Base-by-base conservation (phyloP, 2,329 filamentous ascomycete species). In the Exophiala mesophila region DNA sequence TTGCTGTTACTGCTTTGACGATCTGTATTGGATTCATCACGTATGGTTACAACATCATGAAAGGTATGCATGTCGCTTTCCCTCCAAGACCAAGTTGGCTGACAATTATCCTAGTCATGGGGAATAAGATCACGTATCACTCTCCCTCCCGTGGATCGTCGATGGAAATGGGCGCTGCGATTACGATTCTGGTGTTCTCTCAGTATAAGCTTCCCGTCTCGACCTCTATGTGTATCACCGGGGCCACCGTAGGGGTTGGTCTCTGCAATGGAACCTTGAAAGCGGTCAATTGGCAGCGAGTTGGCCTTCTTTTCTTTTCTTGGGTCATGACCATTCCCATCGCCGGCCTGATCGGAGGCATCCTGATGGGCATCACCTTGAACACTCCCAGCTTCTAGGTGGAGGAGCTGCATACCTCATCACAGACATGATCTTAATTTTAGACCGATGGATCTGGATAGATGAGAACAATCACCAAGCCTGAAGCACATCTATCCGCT, bases 11-110 rank as follows among this genome's bases (percentile, higher is more conserved):
- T 9, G 72, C 78, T 18, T 61, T 70, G 1, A 77, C 71, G 28
- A 80, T 87, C 58, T 85, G 74, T 34, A 50, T 80, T 30, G 84
- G 83, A 54, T 72, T 88, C 44, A 71, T 81, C 58, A 87, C 83
- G 10, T 88, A 87, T 56, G 84, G 83, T 7, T 88, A 87, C 70
- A 87, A 88, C 70, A 88, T 88, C 67, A 88, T 88, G 83, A 86
- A 85, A 69, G 79, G 76, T 79, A 65, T 63, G 73, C 52, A 12
- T n/a, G n/a, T n/a, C n/a, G n/a, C n/a, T n/a, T n/a, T n/a, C n/a
- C n/a, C n/a, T n/a, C n/a, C n/a, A n/a, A n/a, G n/a, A n/a, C n/a
- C n/a, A n/a, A n/a, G n/a, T n/a, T n/a, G n/a, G n/a, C n/a, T n/a
- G n/a, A 53, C 40, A 21, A 26, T 26, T 34, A 24, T 10, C 7